These are phyloP conservation scores for Auricularia auricula-judae DNA, from an alignment of 768 basidiomycete species.

Conservation along the genomic window DNA sequence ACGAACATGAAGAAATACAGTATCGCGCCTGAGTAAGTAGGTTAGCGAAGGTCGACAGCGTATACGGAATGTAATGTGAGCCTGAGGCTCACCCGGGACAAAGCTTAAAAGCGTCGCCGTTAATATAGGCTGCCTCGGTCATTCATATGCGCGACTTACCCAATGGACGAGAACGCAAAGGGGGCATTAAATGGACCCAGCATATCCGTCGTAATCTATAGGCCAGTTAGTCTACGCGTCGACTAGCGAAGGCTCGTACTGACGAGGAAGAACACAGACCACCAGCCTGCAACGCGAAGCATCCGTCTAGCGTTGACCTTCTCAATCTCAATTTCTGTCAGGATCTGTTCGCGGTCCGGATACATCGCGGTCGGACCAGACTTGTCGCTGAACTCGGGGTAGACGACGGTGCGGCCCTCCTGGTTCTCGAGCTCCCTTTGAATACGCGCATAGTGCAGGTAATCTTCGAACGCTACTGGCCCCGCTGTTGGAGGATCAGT, in stretches of 20 bases:
- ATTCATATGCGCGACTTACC: not conserved
- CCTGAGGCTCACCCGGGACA: too few relatives aligned
- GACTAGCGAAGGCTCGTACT: not conserved
- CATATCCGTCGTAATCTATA: slow-evolving; percentile 43
- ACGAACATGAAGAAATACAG: slow-evolving; percentile 12
- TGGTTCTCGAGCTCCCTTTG: slow-evolving; percentile 1
- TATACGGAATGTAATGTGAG: too few relatives aligned
- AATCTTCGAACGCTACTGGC: not conserved
- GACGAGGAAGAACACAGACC: slow-evolving; percentile 4
- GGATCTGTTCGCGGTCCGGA: not conserved
- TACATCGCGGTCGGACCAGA: not conserved
- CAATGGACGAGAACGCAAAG: slow-evolving; percentile 32
- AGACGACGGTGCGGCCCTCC: not conserved
- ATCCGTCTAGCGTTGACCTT: slow-evolving; percentile 1
- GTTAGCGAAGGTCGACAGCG: not conserved
- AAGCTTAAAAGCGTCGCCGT: too few relatives aligned
- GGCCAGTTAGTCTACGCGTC: not conserved
- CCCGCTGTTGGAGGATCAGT: not conserved
- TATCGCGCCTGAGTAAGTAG: slow-evolving; percentile 28
- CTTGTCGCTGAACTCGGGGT: not conserved
- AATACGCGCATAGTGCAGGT: not conserved
- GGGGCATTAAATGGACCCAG: slow-evolving; percentile 53
- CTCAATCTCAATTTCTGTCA: not conserved
- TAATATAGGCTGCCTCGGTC: too few relatives aligned
- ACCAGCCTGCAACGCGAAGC: slow-evolving; percentile 1